phyloP scores from a whole-genome alignment of 139 green algal species.

The Marvania coccoides region DNA sequence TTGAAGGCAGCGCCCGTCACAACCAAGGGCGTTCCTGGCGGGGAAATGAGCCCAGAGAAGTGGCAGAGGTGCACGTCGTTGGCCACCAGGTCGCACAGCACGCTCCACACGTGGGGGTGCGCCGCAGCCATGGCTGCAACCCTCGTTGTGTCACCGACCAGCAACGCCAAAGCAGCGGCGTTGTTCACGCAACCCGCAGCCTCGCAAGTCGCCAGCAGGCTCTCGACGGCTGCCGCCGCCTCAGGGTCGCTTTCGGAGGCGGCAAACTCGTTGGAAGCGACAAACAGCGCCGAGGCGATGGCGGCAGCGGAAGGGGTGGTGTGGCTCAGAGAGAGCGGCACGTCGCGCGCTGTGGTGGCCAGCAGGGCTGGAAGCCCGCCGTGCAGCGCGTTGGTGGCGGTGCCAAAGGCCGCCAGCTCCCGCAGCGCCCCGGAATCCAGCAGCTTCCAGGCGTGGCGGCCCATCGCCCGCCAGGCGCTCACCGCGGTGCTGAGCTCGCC shows the following conservation, averaged over 20 bases:
- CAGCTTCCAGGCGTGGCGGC: constrained; percentile 42
- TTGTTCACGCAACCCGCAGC: constrained; percentile 28
- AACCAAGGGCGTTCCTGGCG: not conserved
- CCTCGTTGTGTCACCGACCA: constrained; percentile 40
- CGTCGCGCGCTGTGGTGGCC: not conserved
- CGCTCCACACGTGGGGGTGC: constrained; percentile 24
- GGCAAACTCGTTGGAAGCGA: constrained; percentile 24
- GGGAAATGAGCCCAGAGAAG: not conserved
- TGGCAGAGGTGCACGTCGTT: constrained; percentile 30
- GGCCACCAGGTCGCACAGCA: constrained; percentile 11
- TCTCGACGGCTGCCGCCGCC: constrained; percentile 12
- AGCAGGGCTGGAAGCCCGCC: constrained; percentile 25
- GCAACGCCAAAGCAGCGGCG: constrained; percentile 38
- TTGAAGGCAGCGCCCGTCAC: no score
- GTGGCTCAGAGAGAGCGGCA: not conserved
- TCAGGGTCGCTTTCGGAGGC: constrained; percentile 21
- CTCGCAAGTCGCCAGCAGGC: constrained; percentile 31
- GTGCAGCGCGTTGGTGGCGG: constrained; percentile 3
- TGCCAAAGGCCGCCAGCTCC: constrained; percentile 2
- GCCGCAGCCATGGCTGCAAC: constrained; percentile 16
- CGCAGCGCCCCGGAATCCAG: constrained; percentile 29
- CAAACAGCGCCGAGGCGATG: constrained; percentile 22
- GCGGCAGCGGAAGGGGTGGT: not conserved
- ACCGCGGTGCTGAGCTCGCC: constrained; percentile 2
- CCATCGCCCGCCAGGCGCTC: constrained; percentile 33